Conservation (phyloP, 2,329 filamentous ascomycete genomes). For the Phialophora macrospora region DNA sequence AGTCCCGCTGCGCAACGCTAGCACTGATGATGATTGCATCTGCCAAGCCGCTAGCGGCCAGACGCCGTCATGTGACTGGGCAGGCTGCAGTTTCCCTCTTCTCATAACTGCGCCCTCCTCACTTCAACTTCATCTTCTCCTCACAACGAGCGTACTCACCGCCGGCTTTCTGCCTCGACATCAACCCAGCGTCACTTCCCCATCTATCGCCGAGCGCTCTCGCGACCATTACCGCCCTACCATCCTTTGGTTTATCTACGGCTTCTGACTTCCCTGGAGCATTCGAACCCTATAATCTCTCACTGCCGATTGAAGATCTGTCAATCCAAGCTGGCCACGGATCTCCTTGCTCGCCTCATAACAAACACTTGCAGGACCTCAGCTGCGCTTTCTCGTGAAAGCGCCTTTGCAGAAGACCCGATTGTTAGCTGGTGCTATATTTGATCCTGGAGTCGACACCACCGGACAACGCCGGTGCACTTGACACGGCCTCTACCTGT, state of each 20-base stretch:
- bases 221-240: neutral
- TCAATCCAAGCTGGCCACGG: neutral
- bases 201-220: neutral
- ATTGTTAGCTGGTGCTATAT: neutral
- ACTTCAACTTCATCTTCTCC: conserved; percentile 10
- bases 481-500: conserved; percentile 6
- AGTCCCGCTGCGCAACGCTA: conserved; percentile 2
- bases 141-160: neutral
- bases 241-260: neutral
- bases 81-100: conserved; percentile 19
- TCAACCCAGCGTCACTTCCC: neutral
- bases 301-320: neutral
- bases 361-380: neutral
- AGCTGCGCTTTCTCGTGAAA: neutral
- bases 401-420: neutral
- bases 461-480: neutral
- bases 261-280: neutral
- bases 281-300: neutral
- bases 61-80: conserved; percentile 10
- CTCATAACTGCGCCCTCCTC: conserved; percentile 16
- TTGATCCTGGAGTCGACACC: neutral
- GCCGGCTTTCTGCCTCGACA: neutral
- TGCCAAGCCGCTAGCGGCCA: conserved; percentile 9
- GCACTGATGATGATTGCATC: conserved; percentile 14
- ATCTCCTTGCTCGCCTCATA: neutral